phyloP scores from a whole-genome alignment of 768 basidiomycete genomes.

The Tubosaeta sp. region DNA sequence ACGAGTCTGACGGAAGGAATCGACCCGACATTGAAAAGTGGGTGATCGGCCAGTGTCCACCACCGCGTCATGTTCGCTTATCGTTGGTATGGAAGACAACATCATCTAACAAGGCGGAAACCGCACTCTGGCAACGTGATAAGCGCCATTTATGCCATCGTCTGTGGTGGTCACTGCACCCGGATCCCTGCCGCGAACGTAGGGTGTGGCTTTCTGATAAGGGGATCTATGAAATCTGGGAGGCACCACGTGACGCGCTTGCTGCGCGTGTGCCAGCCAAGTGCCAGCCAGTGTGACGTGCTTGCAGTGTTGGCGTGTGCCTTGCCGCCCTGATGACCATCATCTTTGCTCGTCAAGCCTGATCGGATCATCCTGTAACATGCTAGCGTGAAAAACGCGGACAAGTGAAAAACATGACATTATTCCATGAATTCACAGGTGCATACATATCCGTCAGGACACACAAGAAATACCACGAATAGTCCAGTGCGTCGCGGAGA shows the following conservation, averaged over 20 bases:
- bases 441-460: slow-evolving; percentile 1
- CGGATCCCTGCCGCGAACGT: neutral
- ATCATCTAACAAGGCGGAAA: neutral
- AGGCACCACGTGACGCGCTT: neutral
- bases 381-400: neutral
- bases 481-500: neutral
- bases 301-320: neutral
- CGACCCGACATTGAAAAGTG: neutral
- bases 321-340: neutral
- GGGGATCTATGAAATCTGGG: neutral
- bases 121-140: slow-evolving; percentile 1
- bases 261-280: neutral
- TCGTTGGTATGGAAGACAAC: neutral
- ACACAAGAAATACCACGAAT: neutral
- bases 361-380: neutral
- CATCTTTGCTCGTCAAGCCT: no score
- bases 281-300: neutral
- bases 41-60: neutral
- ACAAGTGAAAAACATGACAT: neutral
- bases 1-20: neutral
- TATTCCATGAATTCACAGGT: neutral
- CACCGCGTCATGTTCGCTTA: neutral
- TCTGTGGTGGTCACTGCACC: neutral
- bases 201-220: neutral
- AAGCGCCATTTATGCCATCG: neutral